Base-by-base conservation (phyloP, 164 flowering plant species). In the Santalum album region DNA sequence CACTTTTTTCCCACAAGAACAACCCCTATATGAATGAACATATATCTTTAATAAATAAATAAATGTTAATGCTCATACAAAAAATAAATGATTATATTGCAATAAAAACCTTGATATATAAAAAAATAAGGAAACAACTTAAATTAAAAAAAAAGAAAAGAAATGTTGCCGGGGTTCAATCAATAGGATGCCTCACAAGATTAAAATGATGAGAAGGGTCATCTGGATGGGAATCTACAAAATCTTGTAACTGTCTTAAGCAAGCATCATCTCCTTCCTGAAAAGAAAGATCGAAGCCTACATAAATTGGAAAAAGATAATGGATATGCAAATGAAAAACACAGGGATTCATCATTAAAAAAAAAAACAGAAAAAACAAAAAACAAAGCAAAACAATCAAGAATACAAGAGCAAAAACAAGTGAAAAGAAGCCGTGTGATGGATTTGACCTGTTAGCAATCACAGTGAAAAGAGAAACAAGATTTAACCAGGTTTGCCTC, bases 1-100 rank as follows among this genome's bases (percentile, higher is more conserved):
- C 64, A 16, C 68, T 79, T 51, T 67, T 69, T 29, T 75, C 84
- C 97, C 96, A 90, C 57, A 85, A 57, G 34, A 59, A 58, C 35
- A 81, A 16, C 1, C 76, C 97, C 97, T 86, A 65, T 38, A 38
- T 38, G 3, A 14, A 9, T 9, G 17, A 38, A 38, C 14, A 38
- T 3, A 10, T 11, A 38, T 12, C 9, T 11, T 10, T 9, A 36
- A 36, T 12, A 12, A 36, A 36, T 32, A 32, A 32, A 32, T 32
- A 32, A 32, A 32, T 7, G 36, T 32, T 12, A 1, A 32, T 7
- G 4, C 17, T 38, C 4, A 38, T 3, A 16, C 14, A 38, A 4
- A 1, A 38, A 38, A 38, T 38, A 10, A 38, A 38, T 38, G 16
- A 38, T 9, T 11, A n/a, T 3, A 38, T 14, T 4, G 16, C 17